Evolutionary conservation across 192 early-diverging fungal genomes (phyloP).

Genomic region (Dispira parvispora): DNA sequence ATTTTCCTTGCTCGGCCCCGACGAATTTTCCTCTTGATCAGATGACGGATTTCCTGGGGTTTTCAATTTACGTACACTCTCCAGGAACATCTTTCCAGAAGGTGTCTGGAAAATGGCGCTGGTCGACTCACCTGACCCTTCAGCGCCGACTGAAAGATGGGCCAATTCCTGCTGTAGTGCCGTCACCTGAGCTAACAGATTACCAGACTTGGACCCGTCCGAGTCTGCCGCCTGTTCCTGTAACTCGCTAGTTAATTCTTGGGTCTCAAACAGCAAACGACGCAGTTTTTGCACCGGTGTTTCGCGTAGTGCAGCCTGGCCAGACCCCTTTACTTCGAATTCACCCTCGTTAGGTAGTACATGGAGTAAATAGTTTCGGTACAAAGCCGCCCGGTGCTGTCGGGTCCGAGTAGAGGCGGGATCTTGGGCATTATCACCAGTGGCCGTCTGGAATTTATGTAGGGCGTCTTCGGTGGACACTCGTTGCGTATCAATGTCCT

Average conservation of each 20-base stretch:
- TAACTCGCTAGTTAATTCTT: constrained; percentile 58
- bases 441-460: constrained; percentile 35
- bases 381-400: constrained; percentile 3
- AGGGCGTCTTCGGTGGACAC: constrained; percentile 36
- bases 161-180: constrained; percentile 22
- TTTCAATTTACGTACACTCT: not conserved
- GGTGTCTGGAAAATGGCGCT: not conserved
- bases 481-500: constrained; percentile 34
- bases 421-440: constrained; percentile 22
- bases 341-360: constrained; percentile 5
- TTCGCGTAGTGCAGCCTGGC: constrained; percentile 30
- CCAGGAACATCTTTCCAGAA: not conserved
- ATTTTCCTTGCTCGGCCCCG: too few species aligned
- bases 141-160: constrained; percentile 9
- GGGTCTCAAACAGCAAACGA: constrained; percentile 64
- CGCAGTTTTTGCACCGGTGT: constrained; percentile 57
- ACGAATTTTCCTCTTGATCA: not conserved
- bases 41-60: not conserved
- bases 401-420: not conserved
- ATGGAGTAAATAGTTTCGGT: not conserved
- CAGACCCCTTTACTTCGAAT: not conserved
- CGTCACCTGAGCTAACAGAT: constrained; percentile 18
- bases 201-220: not conserved
- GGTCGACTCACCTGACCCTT: not conserved
- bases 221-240: constrained; percentile 13